Percentiles rank a stretch among this genome's conserved stretches.
Conservation (phyloP, 176 grass and related monocot species). For the Saccharum officinarum region DNA sequence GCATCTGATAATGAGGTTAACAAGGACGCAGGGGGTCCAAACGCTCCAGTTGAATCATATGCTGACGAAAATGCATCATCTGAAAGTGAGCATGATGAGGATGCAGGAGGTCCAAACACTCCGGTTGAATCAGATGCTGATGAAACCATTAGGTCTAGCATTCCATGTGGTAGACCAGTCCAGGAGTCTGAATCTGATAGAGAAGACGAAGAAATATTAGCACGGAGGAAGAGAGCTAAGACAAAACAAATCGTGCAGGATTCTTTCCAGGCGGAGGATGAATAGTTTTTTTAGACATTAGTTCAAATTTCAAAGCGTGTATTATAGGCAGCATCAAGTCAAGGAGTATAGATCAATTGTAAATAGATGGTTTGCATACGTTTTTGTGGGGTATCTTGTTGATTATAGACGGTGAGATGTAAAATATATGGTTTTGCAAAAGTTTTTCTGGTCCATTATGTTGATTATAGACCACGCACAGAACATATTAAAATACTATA, state of each 20-base stretch:
- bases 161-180: slow-evolving; percentile 20
- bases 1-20: slow-evolving; percentile 51
- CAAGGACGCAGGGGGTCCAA: slow-evolving; percentile 47
- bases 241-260: slow-evolving; percentile 61
- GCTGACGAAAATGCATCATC: slow-evolving; percentile 28
- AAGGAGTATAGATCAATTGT: not conserved
- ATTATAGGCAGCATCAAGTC: not conserved
- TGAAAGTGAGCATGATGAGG: slow-evolving; percentile 50
- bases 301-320: not conserved
- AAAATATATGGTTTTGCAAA: not conserved
- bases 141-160: slow-evolving; percentile 30
- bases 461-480: not conserved
- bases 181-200: slow-evolving; percentile 50
- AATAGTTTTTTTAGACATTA: slow-evolving; percentile 23
- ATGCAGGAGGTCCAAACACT: slow-evolving; percentile 39
- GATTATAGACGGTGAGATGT: not conserved
- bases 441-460: not conserved
- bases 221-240: slow-evolving; percentile 59
- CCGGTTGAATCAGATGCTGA: slow-evolving; percentile 41
- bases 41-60: slow-evolving; percentile 10
- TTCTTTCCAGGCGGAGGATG: slow-evolving; percentile 42
- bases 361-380: slow-evolving; percentile 17
- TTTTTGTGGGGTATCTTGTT: not conserved
- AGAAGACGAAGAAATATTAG: slow-evolving; percentile 54
- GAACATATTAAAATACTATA: not conserved